A percentile compares a stretch with the other conserved stretches of the same genome.
Conservation (phyloP, 1,284 basidiomycete genomes). For the Rhodotorula sp. region DNA sequence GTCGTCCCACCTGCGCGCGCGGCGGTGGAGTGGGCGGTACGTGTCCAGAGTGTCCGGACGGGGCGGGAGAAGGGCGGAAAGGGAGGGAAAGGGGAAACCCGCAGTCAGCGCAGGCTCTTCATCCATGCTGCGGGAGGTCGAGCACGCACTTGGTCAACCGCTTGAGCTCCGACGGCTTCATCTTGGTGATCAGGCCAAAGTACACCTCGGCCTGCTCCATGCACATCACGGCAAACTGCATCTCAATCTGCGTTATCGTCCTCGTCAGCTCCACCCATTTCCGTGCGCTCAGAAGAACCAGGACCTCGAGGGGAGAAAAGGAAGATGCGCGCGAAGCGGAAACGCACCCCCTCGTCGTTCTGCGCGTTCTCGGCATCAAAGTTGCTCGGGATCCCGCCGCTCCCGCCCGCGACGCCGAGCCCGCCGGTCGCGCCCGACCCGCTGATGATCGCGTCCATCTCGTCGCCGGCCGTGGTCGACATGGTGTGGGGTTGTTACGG, state of each 20-base stretch:
- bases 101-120: too few relatives aligned
- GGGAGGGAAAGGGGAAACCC: background rate
- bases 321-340: too few relatives aligned
- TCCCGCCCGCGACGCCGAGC: constrained; percentile 1
- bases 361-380: constrained; percentile 35
- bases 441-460: constrained; percentile 38
- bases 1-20: constrained; percentile 71
- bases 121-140: background rate
- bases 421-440: constrained; percentile 10
- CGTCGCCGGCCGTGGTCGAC: background rate
- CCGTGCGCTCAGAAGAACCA: too few relatives aligned
- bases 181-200: constrained; percentile 88
- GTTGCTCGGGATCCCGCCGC: constrained; percentile 11
- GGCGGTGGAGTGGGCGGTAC: background rate
- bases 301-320: too few relatives aligned
- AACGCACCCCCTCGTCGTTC: constrained; percentile 32
- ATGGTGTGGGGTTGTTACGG: background rate
- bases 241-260: constrained; percentile 87
- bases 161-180: constrained; percentile 72
- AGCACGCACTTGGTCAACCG: constrained; percentile 69
- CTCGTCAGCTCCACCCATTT: too few relatives aligned
- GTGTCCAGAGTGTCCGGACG: background rate
- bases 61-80: background rate
- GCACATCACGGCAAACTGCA: constrained; percentile 97
- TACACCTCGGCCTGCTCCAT: constrained; percentile 96